Base-by-base conservation (phyloP, 805 yeast genomes). In the Starmera quercuum region DNA sequence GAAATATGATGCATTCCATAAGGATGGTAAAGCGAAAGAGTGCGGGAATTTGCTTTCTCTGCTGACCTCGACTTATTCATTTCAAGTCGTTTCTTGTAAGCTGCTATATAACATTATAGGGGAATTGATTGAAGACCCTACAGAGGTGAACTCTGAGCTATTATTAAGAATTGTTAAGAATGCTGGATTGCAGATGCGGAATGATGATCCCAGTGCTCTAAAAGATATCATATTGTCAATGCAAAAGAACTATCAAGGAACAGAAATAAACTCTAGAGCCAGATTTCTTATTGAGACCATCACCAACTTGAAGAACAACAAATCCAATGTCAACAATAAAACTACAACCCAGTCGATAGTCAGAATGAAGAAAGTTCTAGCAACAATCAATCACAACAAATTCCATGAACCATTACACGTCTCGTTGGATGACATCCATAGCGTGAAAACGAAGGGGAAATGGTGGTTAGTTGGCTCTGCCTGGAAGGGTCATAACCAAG, bases 401-500 rank as follows among this genome's bases (percentile, higher is more conserved):
- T 53, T 58, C 19, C 60, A 63, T 25, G 97, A 92, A 35, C 83
- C 98, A 2, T 66, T 92, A 18, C 86, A 83, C 44, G 97, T 92
- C 0, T 63, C 84, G 3, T 62, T 90, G 15, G 78, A 75, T 30
- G 99, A 92, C 60, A 86, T 92, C 37, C 75, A 73, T 31, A 75
- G 73, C 40, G 69, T 85, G 17, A 83, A 80, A 11, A 73, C 80
- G 1, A 75, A 77, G 43, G 99, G 99, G 37, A 92, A 90, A 58
- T 92, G 99, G 99, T 92, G 99, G 99, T 66, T 92, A 21, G 90
- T 92, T 20, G 99, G 99, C 32, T 84, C 97, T 1, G 95, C 98
- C 0, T 92, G 97, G 96, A 84, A 77, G 49, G 96, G 95, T 3
- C 61, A 64, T 35, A 66, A 59, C 21, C 54, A 46, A 5, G 40